Evolutionary conservation across 768 basidiomycete species (phyloP), one percentile per base, ranked within the genome.

Genomic region (Leccinum subgranulosum): DNA sequence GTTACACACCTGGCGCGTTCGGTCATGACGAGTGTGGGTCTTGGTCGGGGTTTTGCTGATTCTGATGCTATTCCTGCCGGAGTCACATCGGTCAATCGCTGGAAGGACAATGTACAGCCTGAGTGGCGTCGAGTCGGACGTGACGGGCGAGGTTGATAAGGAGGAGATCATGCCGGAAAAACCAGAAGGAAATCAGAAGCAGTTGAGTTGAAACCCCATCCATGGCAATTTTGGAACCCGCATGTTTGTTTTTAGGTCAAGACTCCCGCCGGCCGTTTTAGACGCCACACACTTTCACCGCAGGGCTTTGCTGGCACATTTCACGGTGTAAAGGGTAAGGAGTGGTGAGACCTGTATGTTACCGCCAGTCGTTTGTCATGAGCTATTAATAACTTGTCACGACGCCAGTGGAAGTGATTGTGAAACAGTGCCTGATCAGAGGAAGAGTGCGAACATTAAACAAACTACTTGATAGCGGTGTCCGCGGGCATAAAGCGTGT

Each of bases 1-100:
- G 8, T 77, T 84, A 31, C 76, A 87, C 56, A 86, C 86, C 0
- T 89, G 70, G 77, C 86, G 14, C 75, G 76, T 28, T 83, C 86
- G 4, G 84, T 90, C 41, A 77, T 78, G 60, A 72, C 59, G 47
- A 23, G 84, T 90, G 23, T 90, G 87, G 87, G 59, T 87, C 23
- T 72, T 89, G 27, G 52, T 81, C 23, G 7, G 81, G 14, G 27
- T 28, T 17, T 11, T 17, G 14, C 14, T 15, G 17, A 29, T 87
- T 34, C 58, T 76, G 59, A 67, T 80, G 15, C 62, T 89, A 34
- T 80, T 86, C 61, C 56, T 90, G 25, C 77, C 5, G 83, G 51
- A 76, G 28, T 89, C 89, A 69, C 89, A 69, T 79, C 84, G 28
- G 73, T 89, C 11, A 31, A 31, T 31, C 31, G 31, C 25, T 23